Evolutionary conservation across 2,329 filamentous ascomycete genomes (phyloP), one percentile per base, ranked within the genome.

Genomic region (Dryadomyces quercus-mongolicae): DNA sequence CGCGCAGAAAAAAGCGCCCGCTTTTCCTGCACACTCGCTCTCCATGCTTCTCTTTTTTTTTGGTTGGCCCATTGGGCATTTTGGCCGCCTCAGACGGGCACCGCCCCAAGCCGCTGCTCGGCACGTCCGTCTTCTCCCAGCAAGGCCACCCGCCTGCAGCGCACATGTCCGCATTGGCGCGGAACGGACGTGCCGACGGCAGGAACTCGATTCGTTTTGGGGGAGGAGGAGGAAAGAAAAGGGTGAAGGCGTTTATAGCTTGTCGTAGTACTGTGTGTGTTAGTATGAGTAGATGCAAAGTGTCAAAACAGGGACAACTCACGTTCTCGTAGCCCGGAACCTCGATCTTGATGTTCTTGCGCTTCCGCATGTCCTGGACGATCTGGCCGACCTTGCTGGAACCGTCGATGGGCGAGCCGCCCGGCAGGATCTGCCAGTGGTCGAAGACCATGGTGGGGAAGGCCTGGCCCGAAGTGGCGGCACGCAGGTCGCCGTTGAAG

Each of bases 381-480:
- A 96, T 79, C 70, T 81, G 73, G 71, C 91, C 93, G 66, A 86
- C 81, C 82, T 91, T 88, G 68, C 82, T 83, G 67, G 83, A 85
- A 70, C 74, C 63, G 75, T 98, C 92, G 68, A 96, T 82, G 64
- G 88, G 85, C 65, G 87, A 93, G 67, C 93, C 93, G 84, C 92
- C 92, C 65, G 91, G 88, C 65, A 97, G 84, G 66, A 93, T 77
- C 78, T 95, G 86, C 90, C 91, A 98, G 80, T 98, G 93, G 74
- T 97, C 92, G 78, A 98, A 98, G 68, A 98, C 90, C 67, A 86
- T 86, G 78, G 96, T 91, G 67, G 93, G 93, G 90, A 98, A 98
- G 69, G 93, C 93, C 81, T 98, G 93, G 69, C 93, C 93, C 70
- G 85, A 87, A 66, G 93, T 98, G 74, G 84, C 85, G 68, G 85